Conservation (phyloP, 139 green algal species). For the Nannochloris sp. region DNA sequence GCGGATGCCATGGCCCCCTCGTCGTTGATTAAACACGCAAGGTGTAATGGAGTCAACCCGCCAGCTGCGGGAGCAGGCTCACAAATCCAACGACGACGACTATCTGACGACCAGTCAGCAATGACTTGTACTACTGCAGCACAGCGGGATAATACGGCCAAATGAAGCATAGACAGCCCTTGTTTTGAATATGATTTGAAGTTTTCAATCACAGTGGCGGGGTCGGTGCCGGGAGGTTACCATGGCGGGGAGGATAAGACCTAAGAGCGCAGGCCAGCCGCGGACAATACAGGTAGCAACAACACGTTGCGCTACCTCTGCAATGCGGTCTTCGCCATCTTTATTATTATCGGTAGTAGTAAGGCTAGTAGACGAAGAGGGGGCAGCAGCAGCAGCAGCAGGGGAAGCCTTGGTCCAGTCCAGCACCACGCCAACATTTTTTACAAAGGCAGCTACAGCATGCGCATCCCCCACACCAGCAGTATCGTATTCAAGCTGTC, state of each 20-base stretch:
- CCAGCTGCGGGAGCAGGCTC: background rate
- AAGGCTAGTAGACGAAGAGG: too few relatives aligned
- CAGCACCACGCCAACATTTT: constrained; percentile 8
- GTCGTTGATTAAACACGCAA: background rate
- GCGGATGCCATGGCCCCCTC: background rate
- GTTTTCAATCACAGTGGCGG: background rate
- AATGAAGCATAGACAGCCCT: background rate
- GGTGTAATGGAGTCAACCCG: constrained; percentile 11
- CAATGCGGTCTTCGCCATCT: background rate
- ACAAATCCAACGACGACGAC: background rate
- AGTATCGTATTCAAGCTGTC: background rate
- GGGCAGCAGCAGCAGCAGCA: background rate
- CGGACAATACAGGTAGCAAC: background rate
- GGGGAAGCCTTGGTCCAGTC: background rate
- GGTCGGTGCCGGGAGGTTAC: background rate
- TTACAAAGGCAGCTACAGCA: background rate
- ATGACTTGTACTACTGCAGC: background rate
- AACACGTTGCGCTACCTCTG: background rate
- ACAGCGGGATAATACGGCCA: background rate
- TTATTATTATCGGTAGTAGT: background rate
- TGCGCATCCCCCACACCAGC: background rate
- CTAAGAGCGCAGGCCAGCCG: background rate
- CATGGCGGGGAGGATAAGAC: background rate
- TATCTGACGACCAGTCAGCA: background rate
- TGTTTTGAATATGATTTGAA: background rate